Percentiles rank a stretch among this genome's conserved stretches.
phyloP scores from a whole-genome alignment of 768 basidiomycete species.

The Coprinellus micaceus region DNA sequence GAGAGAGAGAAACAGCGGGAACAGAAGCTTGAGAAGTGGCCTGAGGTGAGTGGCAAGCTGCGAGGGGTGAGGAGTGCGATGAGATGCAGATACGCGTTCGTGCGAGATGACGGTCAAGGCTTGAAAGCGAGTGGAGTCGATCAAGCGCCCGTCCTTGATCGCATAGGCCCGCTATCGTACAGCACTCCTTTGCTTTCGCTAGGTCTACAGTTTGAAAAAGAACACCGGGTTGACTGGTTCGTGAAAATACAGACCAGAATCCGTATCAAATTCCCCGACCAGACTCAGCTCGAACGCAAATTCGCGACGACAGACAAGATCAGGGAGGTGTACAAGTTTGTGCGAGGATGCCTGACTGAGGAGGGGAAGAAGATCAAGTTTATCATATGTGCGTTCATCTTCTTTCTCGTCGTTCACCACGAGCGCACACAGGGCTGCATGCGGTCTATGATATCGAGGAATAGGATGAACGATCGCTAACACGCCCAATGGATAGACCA shows the following conservation, averaged over 20 bases:
- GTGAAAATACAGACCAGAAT: slow-evolving; percentile 62
- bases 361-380: slow-evolving; percentile 80
- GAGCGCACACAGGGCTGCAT: too few relatives aligned
- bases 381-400: slow-evolving; percentile 62
- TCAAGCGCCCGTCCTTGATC: too few relatives aligned
- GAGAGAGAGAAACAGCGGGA: slow-evolving; percentile 60
- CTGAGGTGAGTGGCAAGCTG: slow-evolving; percentile 55
- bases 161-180: too few relatives aligned
- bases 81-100: too few relatives aligned
- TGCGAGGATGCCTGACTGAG: slow-evolving; percentile 64
- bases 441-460: too few relatives aligned
- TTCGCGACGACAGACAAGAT: slow-evolving; percentile 83
- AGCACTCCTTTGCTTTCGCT: too few relatives aligned
- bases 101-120: too few relatives aligned
- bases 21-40: slow-evolving; percentile 65
- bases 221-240: not conserved
- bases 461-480: not conserved
- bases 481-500: slow-evolving; percentile 50
- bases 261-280: slow-evolving; percentile 76
- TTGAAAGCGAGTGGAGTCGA: too few relatives aligned
- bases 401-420: not conserved
- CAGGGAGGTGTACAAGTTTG: slow-evolving; percentile 79
- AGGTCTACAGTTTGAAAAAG: too few relatives aligned
- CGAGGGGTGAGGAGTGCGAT: too few relatives aligned
- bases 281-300: slow-evolving; percentile 72